These are phyloP conservation scores for Tephrocybe rancida DNA, from an alignment of 768 basidiomycete genomes.

Conservation along the genomic window DNA sequence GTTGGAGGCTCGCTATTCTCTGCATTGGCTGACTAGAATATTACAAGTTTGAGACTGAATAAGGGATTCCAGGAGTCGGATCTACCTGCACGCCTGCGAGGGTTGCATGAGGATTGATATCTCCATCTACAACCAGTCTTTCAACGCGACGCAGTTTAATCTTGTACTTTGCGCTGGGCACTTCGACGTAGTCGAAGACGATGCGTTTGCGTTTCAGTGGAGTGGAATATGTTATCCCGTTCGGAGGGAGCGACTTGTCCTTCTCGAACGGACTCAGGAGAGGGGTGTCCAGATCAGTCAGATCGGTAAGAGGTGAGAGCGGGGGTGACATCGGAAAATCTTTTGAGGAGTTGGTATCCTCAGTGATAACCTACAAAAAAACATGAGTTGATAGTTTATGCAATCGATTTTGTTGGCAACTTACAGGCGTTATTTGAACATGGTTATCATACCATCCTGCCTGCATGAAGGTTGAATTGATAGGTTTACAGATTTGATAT, in stretches of 20 bases:
- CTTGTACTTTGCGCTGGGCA: slow-evolving; percentile 5
- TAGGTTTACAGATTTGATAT: slow-evolving; percentile 51
- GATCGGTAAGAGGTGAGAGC: not conserved
- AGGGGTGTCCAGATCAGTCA: not conserved
- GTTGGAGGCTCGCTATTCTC: not conserved
- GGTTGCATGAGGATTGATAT: too few species aligned
- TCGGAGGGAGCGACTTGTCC: not conserved
- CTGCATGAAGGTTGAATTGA: slow-evolving; percentile 37
- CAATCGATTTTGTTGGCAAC: not conserved
- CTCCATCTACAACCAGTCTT: too few species aligned
- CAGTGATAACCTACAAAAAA: not conserved
- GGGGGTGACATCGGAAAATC: not conserved
- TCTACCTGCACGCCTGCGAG: too few species aligned
- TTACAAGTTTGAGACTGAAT: too few species aligned
- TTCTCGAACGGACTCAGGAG: not conserved
- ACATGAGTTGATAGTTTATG: not conserved
- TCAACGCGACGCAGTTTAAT: not conserved
- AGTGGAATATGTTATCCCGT: not conserved
- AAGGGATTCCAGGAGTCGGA: too few species aligned
- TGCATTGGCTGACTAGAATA: not conserved
- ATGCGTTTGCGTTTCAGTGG: slow-evolving; percentile 16
- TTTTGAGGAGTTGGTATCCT: not conserved
- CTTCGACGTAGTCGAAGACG: slow-evolving; percentile 14
- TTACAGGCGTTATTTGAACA: slow-evolving; percentile 11
- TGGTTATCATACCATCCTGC: slow-evolving; percentile 65